Evolutionary conservation across 2,329 filamentous ascomycete genomes (phyloP), one percentile per base, ranked within the genome.

Genomic region (Trichoderma koningiopsis): DNA sequence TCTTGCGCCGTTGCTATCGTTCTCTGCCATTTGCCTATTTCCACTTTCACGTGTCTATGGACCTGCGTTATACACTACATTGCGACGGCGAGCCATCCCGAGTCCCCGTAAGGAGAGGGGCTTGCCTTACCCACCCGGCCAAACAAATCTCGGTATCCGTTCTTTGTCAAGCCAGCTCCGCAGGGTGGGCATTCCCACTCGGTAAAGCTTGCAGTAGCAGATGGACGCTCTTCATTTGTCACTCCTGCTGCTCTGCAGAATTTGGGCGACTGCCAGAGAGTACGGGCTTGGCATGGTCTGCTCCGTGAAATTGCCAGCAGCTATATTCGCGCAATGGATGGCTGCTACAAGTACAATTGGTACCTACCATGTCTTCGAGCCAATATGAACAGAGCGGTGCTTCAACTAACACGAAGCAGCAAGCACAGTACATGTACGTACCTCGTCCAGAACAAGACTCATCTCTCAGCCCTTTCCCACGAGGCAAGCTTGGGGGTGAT

Each of bases 61-160:
- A n/a, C 16, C 40, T 43, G 19, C 1, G 7, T 3, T n/a, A 49
- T 47, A 16, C 24, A 56, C 57, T 31, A 33, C 55, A 49, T 49
- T 49, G 47, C 47, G 55, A 33, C 55, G 55, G 55, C 55, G 47
- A 33, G 37, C 55, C 37, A 37, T 16, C 29, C 63, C 27, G 29
- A 27, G 63, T 29, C 5, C 37, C 49, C 49, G 49, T 37, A 37
- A 43, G 55, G 60, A 63, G 47, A 33, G 37, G 27, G 47, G 47
- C 27, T 29, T 19, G 27, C 52, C 49, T 40, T 43, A 37, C 62
- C 49, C 49, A 53, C 53, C 62, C 37, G 62, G 35, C 35, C 29
- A 35, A 66, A 16, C 53, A 66, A 66, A 47, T 58, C 53, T 66
- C 53, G 63, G 63, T 66, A 58, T 65, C 62, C 62, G 35, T 65